Conservation (phyloP, 2,329 filamentous ascomycete genomes). For the Fusarium mexicanum region DNA sequence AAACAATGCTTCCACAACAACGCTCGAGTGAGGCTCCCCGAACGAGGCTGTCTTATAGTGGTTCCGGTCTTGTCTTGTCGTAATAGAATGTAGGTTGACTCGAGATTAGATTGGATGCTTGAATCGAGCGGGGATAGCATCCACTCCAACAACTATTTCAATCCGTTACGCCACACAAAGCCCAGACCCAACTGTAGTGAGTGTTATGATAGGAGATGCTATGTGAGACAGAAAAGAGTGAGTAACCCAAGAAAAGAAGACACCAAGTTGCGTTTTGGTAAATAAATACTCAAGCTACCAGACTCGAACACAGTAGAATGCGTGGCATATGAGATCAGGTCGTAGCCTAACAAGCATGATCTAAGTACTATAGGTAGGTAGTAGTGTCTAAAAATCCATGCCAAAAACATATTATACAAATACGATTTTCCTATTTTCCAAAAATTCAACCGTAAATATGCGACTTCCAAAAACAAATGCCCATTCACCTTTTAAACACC, state of each 20-base stretch:
- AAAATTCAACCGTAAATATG: background rate
- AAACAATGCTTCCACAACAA: background rate
- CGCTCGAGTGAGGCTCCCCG: background rate
- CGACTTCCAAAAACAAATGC: constrained; percentile 2
- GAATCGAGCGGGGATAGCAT: background rate
- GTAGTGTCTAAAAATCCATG: background rate
- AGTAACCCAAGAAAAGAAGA: background rate
- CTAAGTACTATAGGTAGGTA: background rate
- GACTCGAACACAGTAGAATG: background rate
- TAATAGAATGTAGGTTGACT: background rate
- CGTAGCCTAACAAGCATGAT: background rate
- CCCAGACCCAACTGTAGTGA: background rate
- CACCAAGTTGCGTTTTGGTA: background rate
- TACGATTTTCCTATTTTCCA: background rate
- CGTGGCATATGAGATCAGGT: background rate
- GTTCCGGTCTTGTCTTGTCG: background rate
- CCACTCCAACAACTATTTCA: background rate
- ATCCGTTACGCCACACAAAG: background rate
- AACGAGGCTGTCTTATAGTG: background rate
- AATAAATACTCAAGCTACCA: background rate
- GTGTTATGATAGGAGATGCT: background rate
- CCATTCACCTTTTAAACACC: background rate
- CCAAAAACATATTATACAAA: background rate
- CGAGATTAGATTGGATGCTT: background rate
- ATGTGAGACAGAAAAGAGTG: background rate